phyloP scores from a whole-genome alignment of 2,329 filamentous ascomycete species.

The Colletotrichum cordylinicola region DNA sequence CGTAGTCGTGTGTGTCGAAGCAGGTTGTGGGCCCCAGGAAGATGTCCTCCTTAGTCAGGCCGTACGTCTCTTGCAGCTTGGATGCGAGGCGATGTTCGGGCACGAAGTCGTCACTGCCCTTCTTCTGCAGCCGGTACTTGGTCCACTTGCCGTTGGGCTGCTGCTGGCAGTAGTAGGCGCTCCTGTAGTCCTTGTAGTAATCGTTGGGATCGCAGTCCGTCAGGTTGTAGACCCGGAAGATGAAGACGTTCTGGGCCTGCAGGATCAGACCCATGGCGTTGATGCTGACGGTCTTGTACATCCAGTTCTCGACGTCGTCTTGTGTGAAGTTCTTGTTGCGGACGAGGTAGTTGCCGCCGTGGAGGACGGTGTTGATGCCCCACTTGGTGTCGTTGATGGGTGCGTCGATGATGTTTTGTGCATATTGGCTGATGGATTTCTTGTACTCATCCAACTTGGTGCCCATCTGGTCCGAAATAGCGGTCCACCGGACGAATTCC shows the following conservation, averaged over 20 bases:
- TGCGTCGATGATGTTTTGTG: not conserved
- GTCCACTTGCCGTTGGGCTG: not conserved
- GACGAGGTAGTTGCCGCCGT: not conserved
- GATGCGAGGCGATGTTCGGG: not conserved
- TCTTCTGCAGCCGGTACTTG: not conserved
- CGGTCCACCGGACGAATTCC: not conserved
- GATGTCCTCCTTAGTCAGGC: not conserved
- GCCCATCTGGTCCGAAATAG: not conserved
- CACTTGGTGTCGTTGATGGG: not conserved
- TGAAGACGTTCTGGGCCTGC: not conserved
- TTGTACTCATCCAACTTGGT: not conserved
- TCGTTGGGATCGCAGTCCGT: not conserved
- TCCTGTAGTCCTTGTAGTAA: not conserved
- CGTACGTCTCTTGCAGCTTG: not conserved
- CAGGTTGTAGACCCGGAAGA: not conserved
- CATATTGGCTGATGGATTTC: not conserved
- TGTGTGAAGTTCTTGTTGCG: not conserved
- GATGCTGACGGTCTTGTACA: not conserved
- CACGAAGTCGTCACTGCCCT: not conserved
- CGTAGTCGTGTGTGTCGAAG: not conserved
- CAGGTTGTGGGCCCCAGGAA: not conserved
- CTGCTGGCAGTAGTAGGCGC: not conserved
- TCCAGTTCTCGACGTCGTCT: conserved; percentile 1
- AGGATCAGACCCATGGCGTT: not conserved
- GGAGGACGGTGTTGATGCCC: not conserved